Conservation (phyloP, 73 alveolate species). For the Blepharisma stoltei region DNA sequence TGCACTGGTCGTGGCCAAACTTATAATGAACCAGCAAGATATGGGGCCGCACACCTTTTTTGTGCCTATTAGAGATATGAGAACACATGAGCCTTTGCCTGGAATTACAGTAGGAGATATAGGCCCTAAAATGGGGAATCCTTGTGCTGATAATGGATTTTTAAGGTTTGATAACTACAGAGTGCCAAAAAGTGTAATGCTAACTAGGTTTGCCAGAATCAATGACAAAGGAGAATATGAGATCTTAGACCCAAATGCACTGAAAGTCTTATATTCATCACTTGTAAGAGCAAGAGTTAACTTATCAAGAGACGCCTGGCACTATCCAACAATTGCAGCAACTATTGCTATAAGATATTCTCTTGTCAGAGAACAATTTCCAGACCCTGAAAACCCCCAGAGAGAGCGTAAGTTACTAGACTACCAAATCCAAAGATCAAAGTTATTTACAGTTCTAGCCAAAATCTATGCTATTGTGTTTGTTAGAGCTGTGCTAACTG, state of each 20-base stretch:
- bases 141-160: constrained; percentile 80
- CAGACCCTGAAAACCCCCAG: constrained; percentile 38
- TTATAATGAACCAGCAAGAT: constrained; percentile 64
- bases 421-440: constrained; percentile 65
- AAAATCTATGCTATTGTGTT: constrained; percentile 50
- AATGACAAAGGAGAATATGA: constrained; percentile 62
- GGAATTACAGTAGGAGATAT: constrained; percentile 82
- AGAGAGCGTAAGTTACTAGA: constrained; percentile 65
- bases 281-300: constrained; percentile 67
- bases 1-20: constrained; percentile 71
- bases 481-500: constrained; percentile 47
- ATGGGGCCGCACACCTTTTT: constrained; percentile 73
- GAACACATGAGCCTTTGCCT: constrained; percentile 71
- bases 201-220: constrained; percentile 59
- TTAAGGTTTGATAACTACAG: constrained; percentile 60
- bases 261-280: constrained; percentile 72
- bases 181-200: constrained; percentile 77
- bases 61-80: constrained; percentile 63
- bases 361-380: constrained; percentile 66
- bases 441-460: constrained; percentile 60
- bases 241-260: constrained; percentile 59
- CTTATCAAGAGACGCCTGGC: constrained; percentile 38
- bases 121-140: constrained; percentile 79
- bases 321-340: constrained; percentile 42
- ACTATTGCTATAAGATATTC: constrained; percentile 72